Evolutionary conservation across 768 basidiomycete genomes (phyloP), one percentile per base, ranked within the genome.

Genomic region (Russula emetica): DNA sequence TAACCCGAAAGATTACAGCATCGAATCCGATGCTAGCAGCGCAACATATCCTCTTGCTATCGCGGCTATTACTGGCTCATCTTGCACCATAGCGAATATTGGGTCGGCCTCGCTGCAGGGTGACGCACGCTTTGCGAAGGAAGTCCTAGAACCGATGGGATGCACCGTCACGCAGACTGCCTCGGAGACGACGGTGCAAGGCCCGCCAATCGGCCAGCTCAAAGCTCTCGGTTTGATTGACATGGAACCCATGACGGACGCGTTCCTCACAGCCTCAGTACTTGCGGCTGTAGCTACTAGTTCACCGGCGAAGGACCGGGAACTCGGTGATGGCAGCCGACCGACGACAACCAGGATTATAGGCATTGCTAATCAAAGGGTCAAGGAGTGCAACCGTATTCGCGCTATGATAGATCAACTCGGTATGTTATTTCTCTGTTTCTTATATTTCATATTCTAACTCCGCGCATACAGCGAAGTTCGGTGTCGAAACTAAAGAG

Each of bases 231-330:
- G 90, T 57, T 83, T 87, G 69, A 85, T 98, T 24, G 93, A 98
- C 72, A 98, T 98, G 97, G 94, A 97, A 75, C 87, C 88, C n/a
- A 98, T 99, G 97, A 99, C 97, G 8, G 97, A 99, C 73, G 97
- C 96, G 24, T 99, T 99, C 79, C 82, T 98, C 77, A 98, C 95
- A 2, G 96, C 97, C 10, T 90, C 86, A 13, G 94, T 88, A 9
- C 78, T 99, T 22, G 95, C 93, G 58, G 96, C 97, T 60, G 90
- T 97, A 24, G 86, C 87, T 1, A 74, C 73, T 14, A 61, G 65
- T 2, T 72, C 78, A 10, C 74, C 79, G 0, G 78, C 85, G 0
- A 73, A 74, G 45, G 85, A 83, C 11, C 84, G 85, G 67, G 69
- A 73, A 24, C 73, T 81, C 5, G 57, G 67, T 44, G 77, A 72